phyloP scores from a whole-genome alignment of 176 grass and related monocot species.

The Alloteropsis semialata region DNA sequence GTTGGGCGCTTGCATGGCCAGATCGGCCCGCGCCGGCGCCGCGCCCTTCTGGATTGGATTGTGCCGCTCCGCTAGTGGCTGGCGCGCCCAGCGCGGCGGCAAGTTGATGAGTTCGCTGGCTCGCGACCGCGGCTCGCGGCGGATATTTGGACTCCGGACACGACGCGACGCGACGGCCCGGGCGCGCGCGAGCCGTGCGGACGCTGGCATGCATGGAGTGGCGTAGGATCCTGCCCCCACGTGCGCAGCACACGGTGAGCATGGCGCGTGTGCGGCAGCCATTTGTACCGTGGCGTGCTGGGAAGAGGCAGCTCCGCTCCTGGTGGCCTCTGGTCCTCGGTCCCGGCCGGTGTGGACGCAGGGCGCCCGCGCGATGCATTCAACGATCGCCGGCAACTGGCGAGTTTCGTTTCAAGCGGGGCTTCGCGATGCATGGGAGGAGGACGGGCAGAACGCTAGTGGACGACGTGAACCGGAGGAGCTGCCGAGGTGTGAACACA shows the following conservation, averaged over 20 bases:
- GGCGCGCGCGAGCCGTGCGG: not conserved
- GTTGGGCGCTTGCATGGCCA: not conserved
- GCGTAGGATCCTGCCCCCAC: not conserved
- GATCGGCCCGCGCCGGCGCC: not conserved
- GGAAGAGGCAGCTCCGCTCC: not conserved
- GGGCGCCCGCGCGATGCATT: not conserved
- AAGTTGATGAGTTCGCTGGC: not conserved
- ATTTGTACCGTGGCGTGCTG: not conserved
- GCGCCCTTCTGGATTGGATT: not conserved
- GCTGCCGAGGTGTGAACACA: not conserved
- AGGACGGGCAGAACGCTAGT: not conserved
- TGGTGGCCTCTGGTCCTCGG: not conserved
- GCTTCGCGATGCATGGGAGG: not conserved
- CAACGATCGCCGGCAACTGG: not conserved
- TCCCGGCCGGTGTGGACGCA: not conserved
- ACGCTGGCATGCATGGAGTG: constrained; percentile 3
- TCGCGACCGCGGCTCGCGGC: not conserved
- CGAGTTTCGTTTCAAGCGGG: not conserved
- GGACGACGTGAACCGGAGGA: not conserved
- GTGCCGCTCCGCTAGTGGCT: not conserved
- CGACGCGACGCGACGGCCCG: constrained; percentile 23
- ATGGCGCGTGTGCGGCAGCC: not conserved
- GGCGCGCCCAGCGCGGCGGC: constrained; percentile 8
- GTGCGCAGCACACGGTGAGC: not conserved
- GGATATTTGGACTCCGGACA: not conserved